Evolutionary conservation across 192 early-diverging fungal species (phyloP), one percentile per base, ranked within the genome.

Genomic region (Chytriomyces sp.): DNA sequence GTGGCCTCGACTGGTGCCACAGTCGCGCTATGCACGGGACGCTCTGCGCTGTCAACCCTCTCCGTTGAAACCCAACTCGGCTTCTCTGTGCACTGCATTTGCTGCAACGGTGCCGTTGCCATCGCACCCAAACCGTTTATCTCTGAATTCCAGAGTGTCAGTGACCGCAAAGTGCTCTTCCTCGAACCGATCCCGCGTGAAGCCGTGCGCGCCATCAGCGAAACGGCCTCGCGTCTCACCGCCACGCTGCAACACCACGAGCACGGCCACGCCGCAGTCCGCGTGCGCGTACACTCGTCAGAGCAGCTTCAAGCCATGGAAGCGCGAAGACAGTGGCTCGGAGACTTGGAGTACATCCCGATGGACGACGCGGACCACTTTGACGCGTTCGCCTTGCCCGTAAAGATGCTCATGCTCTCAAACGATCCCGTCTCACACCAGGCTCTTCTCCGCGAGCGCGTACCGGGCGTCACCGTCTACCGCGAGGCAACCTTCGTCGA

Each of bases 61-160:
- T 34, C 7, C 25, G 31, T 63, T 38, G 52, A 68, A n/a, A 64
- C 55, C 41, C 38, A 59, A 33, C 40, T 36, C 3, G 78, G 78
- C 52, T 62, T 75, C 54, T 8, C 57, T 52, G 52, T 8, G 8
- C 65, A 4, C 14, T 28, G 10, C 25, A n/a, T 59, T 8, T 6
- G 34, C 57, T 28, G 12, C 12, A 70, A 49, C 12, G 59, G 41
- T n/a, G 41, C 41, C 41, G 41, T 49, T 10, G 41, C 41, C 12
- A 49, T 49, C 41, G 41, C 41, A 17, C 12, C 10, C 10, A 49
- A 10, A 10, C n/a, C n/a, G n/a, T n/a, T n/a, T n/a, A n/a, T n/a
- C n/a, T n/a, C n/a, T n/a, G n/a, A n/a, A n/a, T n/a, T n/a, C n/a
- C n/a, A n/a, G n/a, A n/a, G n/a, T n/a, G n/a, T n/a, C n/a, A n/a